Evolutionary conservation across 1,139 yeast species (phyloP), one percentile per base, ranked within the genome.

Genomic region (Lodderomyces parapsilosis): DNA sequence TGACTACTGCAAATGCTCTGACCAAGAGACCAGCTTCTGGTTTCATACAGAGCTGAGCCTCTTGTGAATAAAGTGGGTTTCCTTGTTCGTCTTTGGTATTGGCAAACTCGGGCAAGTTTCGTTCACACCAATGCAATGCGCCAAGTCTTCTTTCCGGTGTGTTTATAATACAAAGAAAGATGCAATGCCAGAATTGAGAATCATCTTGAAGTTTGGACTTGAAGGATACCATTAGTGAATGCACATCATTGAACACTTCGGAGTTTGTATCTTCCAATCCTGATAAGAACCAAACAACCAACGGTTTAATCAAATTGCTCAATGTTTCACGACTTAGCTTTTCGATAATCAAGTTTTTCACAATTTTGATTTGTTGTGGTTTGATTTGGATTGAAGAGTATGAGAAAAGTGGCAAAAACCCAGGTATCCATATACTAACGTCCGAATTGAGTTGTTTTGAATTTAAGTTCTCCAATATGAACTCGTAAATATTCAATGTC

Each of bases 241-340:
- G 53, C 1, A 82, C 77, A 3, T 82, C 78, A 13, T 70, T 72
- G 57, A 86, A 91, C 27, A 84, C 81, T 56, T 93, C 99, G 17
- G 93, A 83, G 38, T 89, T 80, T 52, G 90, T 96, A 54, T 93
- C 98, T 53, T 93, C 99, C 39, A 94, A 74, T 0, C 96, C 96
- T 0, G 96, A 90, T 10, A 93, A 63, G 33, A 91, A 69, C 50
- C 94, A 79, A 40, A 90, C 70, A 6, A 93, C 63, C 17, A 93
- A 59, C 0, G 97, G 91, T 48, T 80, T 82, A 20, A 86, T 66
- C 17, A 87, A 63, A 15, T 74, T 65, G 41, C 80, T 71, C 43
- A 89, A 63, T 2, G 76, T 68, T 0, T 55, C 47, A 0, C 77
- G 59, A 0, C 81, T 76, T 8, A 87, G 59, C 15, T 76, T 72